Percentiles rank a stretch among this genome's conserved stretches.
Evolutionary conservation across 345 rosid species (phyloP).

Genomic region (Heritiera littoralis): DNA sequence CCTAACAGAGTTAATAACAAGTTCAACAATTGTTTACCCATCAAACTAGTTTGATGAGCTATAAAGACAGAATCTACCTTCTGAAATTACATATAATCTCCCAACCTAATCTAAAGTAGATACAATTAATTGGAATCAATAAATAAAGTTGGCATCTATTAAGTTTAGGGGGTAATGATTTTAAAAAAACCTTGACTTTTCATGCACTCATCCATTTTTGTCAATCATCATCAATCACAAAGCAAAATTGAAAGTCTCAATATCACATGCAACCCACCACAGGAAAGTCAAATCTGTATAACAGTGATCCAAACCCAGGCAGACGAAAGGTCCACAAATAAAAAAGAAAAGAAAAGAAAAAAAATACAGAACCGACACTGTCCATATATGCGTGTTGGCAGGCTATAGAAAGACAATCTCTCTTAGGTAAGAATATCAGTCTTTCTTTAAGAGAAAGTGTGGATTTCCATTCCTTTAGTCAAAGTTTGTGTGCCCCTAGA

Average conservation of each 20-base stretch:
- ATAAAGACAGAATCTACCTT: neutral
- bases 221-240: constrained; percentile 7
- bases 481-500: constrained; percentile 23
- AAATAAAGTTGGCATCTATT: neutral
- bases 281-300: constrained; percentile 30
- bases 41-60: constrained; percentile 10
- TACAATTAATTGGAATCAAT: too few relatives aligned
- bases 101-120: neutral
- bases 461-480: neutral
- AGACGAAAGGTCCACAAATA: neutral
- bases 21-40: neutral
- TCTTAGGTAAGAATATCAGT: constrained; percentile 6
- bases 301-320: neutral
- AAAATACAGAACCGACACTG: constrained; percentile 27
- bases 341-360: constrained; percentile 12
- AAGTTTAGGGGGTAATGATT: constrained; percentile 10
- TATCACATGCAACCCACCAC: constrained; percentile 34
- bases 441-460: constrained; percentile 8
- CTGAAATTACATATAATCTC: neutral
- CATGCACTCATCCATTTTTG: constrained; percentile 9
- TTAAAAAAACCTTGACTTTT: neutral
- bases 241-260: constrained; percentile 6
- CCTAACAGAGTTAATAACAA: neutral
- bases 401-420: constrained; percentile 15
- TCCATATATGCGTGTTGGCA: constrained; percentile 39